Percentiles rank a stretch among this genome's conserved stretches.
Evolutionary conservation across 1,139 yeast genomes (phyloP).

Genomic region (Lodderomyces jiufengensis): DNA sequence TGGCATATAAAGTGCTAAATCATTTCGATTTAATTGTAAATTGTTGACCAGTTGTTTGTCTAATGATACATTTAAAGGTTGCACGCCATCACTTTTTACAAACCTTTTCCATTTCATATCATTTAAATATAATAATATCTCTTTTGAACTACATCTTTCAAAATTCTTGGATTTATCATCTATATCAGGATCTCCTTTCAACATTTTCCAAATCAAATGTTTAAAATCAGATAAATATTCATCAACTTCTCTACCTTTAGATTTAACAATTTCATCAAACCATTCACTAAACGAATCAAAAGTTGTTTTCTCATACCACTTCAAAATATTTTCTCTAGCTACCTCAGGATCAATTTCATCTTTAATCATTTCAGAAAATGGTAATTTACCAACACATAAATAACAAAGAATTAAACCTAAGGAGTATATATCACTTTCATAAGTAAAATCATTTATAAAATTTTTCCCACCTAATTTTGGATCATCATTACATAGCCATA

Average conservation of each 20-base stretch:
- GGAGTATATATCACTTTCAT: slow-evolving; percentile 75
- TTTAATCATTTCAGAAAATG: slow-evolving; percentile 37
- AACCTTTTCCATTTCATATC: slow-evolving; percentile 18
- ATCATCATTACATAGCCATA: slow-evolving; percentile 38
- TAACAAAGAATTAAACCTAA: slow-evolving; percentile 77
- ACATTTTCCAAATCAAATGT: slow-evolving; percentile 27
- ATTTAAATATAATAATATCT: slow-evolving; percentile 21
- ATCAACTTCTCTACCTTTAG: slow-evolving; percentile 9
- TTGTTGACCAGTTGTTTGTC: slow-evolving; percentile 1
- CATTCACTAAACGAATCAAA: slow-evolving; percentile 22
- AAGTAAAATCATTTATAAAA: slow-evolving; percentile 52
- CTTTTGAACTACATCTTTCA: slow-evolving; percentile 12
- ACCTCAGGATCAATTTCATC: slow-evolving; percentile 35
- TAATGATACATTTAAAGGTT: too few species aligned
- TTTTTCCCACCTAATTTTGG: slow-evolving; percentile 16
- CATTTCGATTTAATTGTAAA: background rate
- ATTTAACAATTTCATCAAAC: slow-evolving; percentile 18
- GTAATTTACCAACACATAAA: slow-evolving; percentile 66
- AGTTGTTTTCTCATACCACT: slow-evolving; percentile 28
- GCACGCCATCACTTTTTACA: too few species aligned
- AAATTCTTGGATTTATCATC: slow-evolving; percentile 3
- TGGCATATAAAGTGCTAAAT: slow-evolving; percentile 6
- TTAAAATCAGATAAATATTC: slow-evolving; percentile 19
- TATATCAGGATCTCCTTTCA: slow-evolving; percentile 21
- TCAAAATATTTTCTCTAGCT: slow-evolving; percentile 24